Evolutionary conservation across 2,329 filamentous ascomycete species (phyloP), one percentile per base, ranked within the genome.

Genomic region (Raffaelea albimanens): DNA sequence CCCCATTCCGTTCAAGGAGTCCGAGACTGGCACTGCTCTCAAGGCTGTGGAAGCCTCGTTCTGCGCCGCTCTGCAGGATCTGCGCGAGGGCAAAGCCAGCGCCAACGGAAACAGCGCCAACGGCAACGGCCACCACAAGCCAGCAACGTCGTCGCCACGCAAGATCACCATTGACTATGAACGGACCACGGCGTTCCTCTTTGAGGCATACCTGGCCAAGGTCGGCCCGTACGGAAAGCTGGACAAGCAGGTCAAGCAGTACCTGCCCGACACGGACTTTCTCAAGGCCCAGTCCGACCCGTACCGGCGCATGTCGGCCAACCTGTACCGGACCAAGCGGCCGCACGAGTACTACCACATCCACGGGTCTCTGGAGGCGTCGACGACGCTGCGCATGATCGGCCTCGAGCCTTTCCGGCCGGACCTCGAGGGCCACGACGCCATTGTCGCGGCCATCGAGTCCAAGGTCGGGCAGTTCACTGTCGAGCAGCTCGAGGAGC

Each of bases 211-310:
- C 51, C 61, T 80, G 40, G 70, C 73, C 36, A 78, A 71, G 10
- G 66, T 80, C 40, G 72, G 70, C 20, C 74, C 74, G 21, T 65
- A 76, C 58, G 65, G 66, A 43, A 75, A 75, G 54, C 60, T 62
- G 34, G 61, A 73, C 52, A 65, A 67, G 4, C 63, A 68, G 39
- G 70, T 73, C 62, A 64, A 53, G 22, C 63, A 70, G 41, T 53
- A 57, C 14, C 58, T 59, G 25, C 64, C 3, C 64, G 48, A 52
- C 29, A 88, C 83, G 56, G 85, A 88, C 62, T 63, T 87, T 20
- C 66, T 85, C 5, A 67, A 75, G 51, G 85, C 85, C 1, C 85
- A 88, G 59, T 85, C 83, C 2, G 78, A 80, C 52, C 67, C 78
- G 7, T 88, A 88, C 38, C 51, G 53, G 5, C 53, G 52, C 18